phyloP scores from a whole-genome alignment of 2,329 filamentous ascomycete species.

The Ilyonectria sp. region DNA sequence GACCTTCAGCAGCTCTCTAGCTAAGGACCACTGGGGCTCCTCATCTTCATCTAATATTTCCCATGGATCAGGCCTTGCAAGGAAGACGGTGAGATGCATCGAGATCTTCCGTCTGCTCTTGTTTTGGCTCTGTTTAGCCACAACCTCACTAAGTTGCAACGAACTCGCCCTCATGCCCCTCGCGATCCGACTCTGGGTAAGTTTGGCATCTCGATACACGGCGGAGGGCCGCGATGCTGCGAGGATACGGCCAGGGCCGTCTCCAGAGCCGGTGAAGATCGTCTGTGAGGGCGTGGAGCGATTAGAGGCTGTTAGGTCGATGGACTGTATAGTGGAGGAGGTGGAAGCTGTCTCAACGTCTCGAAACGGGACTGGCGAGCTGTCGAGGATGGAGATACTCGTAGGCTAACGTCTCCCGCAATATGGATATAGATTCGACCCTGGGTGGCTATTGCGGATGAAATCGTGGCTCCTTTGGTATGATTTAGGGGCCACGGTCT shows the following conservation, averaged over 20 bases:
- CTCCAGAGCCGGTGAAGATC: slow-evolving; percentile 10
- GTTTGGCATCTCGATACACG: slow-evolving; percentile 4
- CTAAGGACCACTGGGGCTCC: too few relatives aligned
- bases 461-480: too few relatives aligned
- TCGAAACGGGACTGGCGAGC: not conserved
- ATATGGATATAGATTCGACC: too few relatives aligned
- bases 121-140: too few relatives aligned
- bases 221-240: not conserved
- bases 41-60: too few relatives aligned
- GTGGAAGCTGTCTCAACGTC: not conserved
- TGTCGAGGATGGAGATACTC: slow-evolving; percentile 2
- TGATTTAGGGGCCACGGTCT: too few relatives aligned
- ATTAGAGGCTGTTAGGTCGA: slow-evolving; percentile 12
- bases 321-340: not conserved
- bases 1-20: too few relatives aligned
- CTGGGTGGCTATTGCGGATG: too few relatives aligned
- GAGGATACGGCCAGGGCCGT: not conserved
- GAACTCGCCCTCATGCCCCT: slow-evolving; percentile 2
- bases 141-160: not conserved
- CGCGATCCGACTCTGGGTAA: slow-evolving; percentile 2
- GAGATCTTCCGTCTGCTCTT: too few relatives aligned
- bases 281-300: slow-evolving; percentile 3
- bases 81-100: too few relatives aligned
- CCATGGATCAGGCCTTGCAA: too few relatives aligned
- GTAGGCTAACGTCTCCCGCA: not conserved